These are phyloP conservation scores for Chaetomium olivaceum DNA, from an alignment of 2,329 filamentous ascomycete genomes.

Conservation along the genomic window DNA sequence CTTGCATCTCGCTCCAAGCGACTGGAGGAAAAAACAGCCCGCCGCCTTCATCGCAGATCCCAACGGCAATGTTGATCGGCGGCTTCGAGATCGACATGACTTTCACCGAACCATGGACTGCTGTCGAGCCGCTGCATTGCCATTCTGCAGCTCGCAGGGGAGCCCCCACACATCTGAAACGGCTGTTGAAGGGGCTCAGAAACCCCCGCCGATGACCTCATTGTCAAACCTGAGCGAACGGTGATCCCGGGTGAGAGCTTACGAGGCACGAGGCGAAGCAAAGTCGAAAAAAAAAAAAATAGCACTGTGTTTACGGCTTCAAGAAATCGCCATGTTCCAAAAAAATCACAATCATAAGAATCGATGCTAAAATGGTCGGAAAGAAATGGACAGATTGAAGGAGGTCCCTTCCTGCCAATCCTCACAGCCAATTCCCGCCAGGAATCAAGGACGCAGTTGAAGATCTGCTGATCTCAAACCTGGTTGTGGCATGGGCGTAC, in stretches of 20 bases:
- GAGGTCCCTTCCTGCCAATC: not conserved
- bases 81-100: not conserved
- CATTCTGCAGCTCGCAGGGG: not conserved
- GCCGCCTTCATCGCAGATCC: not conserved
- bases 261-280: not conserved
- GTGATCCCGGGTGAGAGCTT: not conserved
- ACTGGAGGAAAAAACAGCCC: not conserved
- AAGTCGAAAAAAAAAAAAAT: not conserved
- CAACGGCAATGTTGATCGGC: not conserved
- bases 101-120: not conserved
- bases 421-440: not conserved
- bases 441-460: conserved; percentile 6
- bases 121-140: not conserved
- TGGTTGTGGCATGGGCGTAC: conserved; percentile 4
- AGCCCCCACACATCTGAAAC: conserved; percentile 12
- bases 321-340: not conserved
- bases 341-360: not conserved
- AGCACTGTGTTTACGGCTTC: not conserved
- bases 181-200: not conserved
- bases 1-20: not conserved
- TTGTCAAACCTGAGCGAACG: not conserved
- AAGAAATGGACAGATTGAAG: not conserved
- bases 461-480: conserved; percentile 20
- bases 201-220: conserved; percentile 16
- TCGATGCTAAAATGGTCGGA: not conserved